Conservation (phyloP, 495 filamentous ascomycete species). For the Penicillium antarcticum region DNA sequence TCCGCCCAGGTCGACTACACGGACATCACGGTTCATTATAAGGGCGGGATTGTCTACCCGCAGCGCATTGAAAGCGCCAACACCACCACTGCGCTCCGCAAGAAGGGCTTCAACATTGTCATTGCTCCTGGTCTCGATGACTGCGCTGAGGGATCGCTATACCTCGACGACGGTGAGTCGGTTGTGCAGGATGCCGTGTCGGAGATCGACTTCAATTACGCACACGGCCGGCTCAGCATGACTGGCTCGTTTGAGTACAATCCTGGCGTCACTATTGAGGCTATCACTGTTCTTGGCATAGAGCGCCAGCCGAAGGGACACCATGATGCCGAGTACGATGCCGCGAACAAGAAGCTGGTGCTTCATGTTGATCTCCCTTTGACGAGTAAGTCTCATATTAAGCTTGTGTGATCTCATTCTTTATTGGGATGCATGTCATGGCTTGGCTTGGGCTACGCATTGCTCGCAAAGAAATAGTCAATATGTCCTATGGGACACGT, state of each 20-base stretch:
- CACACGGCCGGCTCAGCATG: conserved; percentile 44
- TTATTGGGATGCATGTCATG: background rate
- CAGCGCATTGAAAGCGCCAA: conserved; percentile 57
- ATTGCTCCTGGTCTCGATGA: conserved; percentile 56
- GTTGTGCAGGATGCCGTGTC: conserved; percentile 47
- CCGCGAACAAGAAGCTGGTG: conserved; percentile 14
- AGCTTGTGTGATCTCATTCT: background rate
- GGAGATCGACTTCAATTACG: conserved; percentile 52
- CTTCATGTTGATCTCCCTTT: conserved; percentile 17
- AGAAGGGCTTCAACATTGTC: conserved; percentile 65
- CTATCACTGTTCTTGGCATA: conserved; percentile 35
- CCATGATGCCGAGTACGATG: conserved; percentile 11
- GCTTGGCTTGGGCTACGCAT: background rate
- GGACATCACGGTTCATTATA: conserved; percentile 70
- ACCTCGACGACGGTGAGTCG: conserved; percentile 61
- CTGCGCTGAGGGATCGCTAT: conserved; percentile 50
- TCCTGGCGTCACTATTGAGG: conserved; percentile 46
- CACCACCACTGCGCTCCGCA: conserved; percentile 67
- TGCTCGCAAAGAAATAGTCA: too few species aligned
- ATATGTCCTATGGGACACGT: too few species aligned
- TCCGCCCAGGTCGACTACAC: conserved; percentile 55
- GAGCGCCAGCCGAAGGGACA: conserved; percentile 6
- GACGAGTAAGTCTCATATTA: background rate
- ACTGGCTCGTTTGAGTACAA: conserved; percentile 52
- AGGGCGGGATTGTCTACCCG: conserved; percentile 68